These are phyloP conservation scores for Incumbomyces delicatus DNA, from an alignment of 2,329 filamentous ascomycete species.

Conservation along the genomic window DNA sequence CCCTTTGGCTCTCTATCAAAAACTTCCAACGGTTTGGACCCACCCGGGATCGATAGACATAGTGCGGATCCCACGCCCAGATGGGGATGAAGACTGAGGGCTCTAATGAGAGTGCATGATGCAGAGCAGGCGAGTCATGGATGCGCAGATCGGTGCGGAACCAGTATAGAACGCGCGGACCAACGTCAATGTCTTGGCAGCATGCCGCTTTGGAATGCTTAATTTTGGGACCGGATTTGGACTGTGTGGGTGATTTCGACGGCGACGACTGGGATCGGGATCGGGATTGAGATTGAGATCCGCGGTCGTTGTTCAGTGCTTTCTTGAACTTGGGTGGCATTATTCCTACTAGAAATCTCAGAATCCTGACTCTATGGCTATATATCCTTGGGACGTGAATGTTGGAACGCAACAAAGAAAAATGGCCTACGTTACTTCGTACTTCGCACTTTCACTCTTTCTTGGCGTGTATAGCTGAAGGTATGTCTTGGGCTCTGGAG, in stretches of 20 bases:
- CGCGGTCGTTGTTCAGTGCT: not conserved
- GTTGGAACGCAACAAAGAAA: too few relatives aligned
- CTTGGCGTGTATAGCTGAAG: too few relatives aligned
- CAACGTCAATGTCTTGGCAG: not conserved
- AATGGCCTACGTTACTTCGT: too few relatives aligned
- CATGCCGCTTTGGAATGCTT: not conserved
- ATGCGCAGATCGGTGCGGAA: constrained; percentile 69
- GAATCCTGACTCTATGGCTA: too few relatives aligned
- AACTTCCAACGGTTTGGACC: constrained; percentile 68
- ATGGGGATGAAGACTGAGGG: constrained; percentile 62
- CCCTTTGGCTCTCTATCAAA: constrained; percentile 60
- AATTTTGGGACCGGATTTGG: constrained; percentile 13
- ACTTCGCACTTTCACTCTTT: too few relatives aligned
- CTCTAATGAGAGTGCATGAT: constrained; percentile 60
- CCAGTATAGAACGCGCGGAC: constrained; percentile 60
- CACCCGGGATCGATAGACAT: constrained; percentile 62
- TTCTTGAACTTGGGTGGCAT: constrained; percentile 9
- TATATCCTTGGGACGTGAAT: too few relatives aligned
- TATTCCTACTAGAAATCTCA: not conserved
- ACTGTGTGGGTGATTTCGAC: not conserved
- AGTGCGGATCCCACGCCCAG: constrained; percentile 74
- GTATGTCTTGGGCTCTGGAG: too few relatives aligned
- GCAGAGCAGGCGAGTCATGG: constrained; percentile 65
- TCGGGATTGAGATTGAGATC: too few relatives aligned
- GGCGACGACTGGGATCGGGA: not conserved